These are phyloP conservation scores for Trichoderma sp. DNA, from an alignment of 2,329 filamentous ascomycete species.

Conservation along the genomic window DNA sequence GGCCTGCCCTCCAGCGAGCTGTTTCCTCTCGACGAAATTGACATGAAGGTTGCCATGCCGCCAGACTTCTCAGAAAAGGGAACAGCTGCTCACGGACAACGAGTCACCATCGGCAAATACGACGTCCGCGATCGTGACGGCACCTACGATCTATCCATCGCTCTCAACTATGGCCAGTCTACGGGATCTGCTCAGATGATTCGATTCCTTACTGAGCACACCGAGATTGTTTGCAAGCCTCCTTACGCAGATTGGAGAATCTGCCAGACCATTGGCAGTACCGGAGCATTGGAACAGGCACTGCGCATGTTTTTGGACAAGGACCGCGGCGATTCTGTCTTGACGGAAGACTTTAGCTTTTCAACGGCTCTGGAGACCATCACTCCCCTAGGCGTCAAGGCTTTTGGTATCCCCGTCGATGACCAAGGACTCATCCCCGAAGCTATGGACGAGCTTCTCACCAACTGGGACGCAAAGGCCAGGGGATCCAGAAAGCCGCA, in stretches of 20 bases:
- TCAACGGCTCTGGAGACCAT: slow-evolving; percentile 65
- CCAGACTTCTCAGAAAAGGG: slow-evolving; percentile 70
- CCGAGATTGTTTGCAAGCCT: slow-evolving; percentile 82
- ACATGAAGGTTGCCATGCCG: slow-evolving; percentile 67
- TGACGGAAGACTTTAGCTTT: slow-evolving; percentile 93
- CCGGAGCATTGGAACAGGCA: slow-evolving; percentile 78
- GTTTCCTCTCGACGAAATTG: slow-evolving; percentile 84
- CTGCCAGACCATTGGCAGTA: slow-evolving; percentile 80
- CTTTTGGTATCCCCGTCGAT: slow-evolving; percentile 52
- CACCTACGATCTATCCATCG: slow-evolving; percentile 73
- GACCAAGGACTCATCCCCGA: slow-evolving; percentile 53
- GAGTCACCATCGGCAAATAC: slow-evolving; percentile 74
- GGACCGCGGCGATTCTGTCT: slow-evolving; percentile 69
- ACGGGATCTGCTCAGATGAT: slow-evolving; percentile 83
- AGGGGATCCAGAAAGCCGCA: slow-evolving; percentile 51
- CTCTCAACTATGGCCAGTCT: slow-evolving; percentile 90
- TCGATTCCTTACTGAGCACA: slow-evolving; percentile 91
- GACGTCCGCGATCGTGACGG: slow-evolving; percentile 63
- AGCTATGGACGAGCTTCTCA: slow-evolving; percentile 51
- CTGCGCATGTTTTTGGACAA: slow-evolving; percentile 75
- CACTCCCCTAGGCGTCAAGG: slow-evolving; percentile 50
- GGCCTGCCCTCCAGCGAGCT: slow-evolving; percentile 84
- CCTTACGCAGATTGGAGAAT: slow-evolving; percentile 90
- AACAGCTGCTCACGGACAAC: slow-evolving; percentile 57
- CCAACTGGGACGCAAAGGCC: slow-evolving; percentile 47